phyloP scores from a whole-genome alignment of 805 yeast genomes.

The Saccharomycopsis schoenii region DNA sequence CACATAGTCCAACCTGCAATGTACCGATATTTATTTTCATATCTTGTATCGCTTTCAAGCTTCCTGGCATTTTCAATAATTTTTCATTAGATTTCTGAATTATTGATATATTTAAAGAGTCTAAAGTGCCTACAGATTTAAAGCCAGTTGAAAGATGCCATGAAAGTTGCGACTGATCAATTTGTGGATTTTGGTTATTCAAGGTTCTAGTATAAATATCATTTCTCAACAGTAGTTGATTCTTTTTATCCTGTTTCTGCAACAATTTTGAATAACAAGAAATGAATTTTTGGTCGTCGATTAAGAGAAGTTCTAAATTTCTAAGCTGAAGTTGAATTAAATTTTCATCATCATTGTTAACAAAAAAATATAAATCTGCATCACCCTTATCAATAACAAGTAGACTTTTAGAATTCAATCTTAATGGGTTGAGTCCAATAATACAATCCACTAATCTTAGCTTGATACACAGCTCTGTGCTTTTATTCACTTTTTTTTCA shows the following conservation, averaged over 20 bases:
- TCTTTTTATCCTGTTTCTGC: not conserved
- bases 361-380: slow-evolving; percentile 31
- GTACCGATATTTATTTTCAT: slow-evolving; percentile 40
- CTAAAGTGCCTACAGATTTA: slow-evolving; percentile 39
- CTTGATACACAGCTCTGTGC: slow-evolving; percentile 14
- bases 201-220: slow-evolving; percentile 4
- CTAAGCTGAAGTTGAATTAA: slow-evolving; percentile 38
- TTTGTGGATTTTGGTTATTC: slow-evolving; percentile 18
- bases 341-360: slow-evolving; percentile 25
- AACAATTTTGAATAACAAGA: slow-evolving; percentile 23
- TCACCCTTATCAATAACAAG: slow-evolving; percentile 45
- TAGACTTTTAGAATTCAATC: slow-evolving; percentile 43
- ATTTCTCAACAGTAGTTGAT: not conserved
- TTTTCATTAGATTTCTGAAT: slow-evolving; percentile 15
- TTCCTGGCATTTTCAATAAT: slow-evolving; percentile 14
- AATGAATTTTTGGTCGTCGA: slow-evolving; percentile 47
- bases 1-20: slow-evolving; percentile 51
- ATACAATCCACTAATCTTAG: slow-evolving; percentile 39
- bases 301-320: slow-evolving; percentile 40
- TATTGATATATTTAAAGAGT: slow-evolving; percentile 18
- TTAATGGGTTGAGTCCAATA: slow-evolving; percentile 54
- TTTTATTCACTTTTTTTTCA: not conserved
- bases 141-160: slow-evolving; percentile 40
- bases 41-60: slow-evolving; percentile 28
- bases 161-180: slow-evolving; percentile 31